Conservation (phyloP, 257 asterid species). For the Gardenia jasminoides region DNA sequence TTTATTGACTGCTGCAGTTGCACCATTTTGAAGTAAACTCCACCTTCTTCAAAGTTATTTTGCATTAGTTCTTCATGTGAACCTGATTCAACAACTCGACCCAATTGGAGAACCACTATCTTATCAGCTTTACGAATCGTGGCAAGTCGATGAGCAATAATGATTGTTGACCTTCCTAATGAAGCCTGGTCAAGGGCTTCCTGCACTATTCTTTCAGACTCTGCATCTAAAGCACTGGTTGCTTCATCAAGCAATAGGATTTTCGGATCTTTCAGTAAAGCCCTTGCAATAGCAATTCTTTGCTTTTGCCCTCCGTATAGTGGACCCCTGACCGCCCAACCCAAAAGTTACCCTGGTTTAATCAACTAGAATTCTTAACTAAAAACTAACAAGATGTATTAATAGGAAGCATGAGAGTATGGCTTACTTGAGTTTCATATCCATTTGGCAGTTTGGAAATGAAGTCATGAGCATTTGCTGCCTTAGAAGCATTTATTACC, state of each 20-base stretch:
- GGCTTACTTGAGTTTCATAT: constrained; percentile 63
- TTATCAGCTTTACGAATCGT: constrained; percentile 53
- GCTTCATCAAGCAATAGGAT: constrained; percentile 84
- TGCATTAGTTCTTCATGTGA: constrained; percentile 60
- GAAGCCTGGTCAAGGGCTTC: constrained; percentile 69
- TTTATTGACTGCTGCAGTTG: constrained; percentile 43
- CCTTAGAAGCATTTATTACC: constrained; percentile 48
- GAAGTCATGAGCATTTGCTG: constrained; percentile 78
- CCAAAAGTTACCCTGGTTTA: constrained; percentile 32
- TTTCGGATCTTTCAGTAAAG: constrained; percentile 56
- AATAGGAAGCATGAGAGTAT: neutral
- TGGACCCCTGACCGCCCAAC: constrained; percentile 75
- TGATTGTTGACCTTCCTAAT: constrained; percentile 58
- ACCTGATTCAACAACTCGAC: constrained; percentile 61
- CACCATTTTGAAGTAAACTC: constrained; percentile 55
- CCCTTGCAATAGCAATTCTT: constrained; percentile 77
- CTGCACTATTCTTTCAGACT: constrained; percentile 66
- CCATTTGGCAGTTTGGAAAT: constrained; percentile 50
- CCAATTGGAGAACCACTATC: constrained; percentile 55
- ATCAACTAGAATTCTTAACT: neutral
- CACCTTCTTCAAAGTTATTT: constrained; percentile 29
- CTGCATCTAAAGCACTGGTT: constrained; percentile 71
- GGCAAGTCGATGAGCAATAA: constrained; percentile 65
- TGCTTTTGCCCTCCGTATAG: constrained; percentile 84
- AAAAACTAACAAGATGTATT: neutral